Evolutionary conservation across 306 rosid genomes (phyloP), one percentile per base, ranked within the genome.

Genomic region (Cicer bijugum): DNA sequence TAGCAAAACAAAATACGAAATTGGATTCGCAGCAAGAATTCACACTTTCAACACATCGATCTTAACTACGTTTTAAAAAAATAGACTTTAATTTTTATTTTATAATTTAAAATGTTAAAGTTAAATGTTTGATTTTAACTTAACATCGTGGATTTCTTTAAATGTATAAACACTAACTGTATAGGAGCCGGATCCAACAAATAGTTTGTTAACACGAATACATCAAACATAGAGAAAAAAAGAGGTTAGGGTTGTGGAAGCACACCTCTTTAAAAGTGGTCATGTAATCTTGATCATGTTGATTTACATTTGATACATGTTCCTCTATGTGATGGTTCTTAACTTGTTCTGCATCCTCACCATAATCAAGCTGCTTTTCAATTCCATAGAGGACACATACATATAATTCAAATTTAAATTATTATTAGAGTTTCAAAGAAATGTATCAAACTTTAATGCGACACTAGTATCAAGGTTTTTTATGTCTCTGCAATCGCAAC

Each of bases 291-390:
- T 82, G 85, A 56, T 85, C 66, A 37, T 78, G 83, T 35, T 71
- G 76, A 82, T 48, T 82, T 67, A 38, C 82, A 63, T 80, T 80
- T 63, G 82, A 74, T 71, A 12, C 71, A 33, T 67, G 74, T 53
- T 75, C 82, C 48, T 81, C 68, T 46, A 35, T 75, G 53, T 61
- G 70, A 72, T 38, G 33, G 15, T 83, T 75, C 43, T 23, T 37
- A 44, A 75, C 83, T 65, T 66, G 71, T 76, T 79, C 79, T 12
- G 67, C 68, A 15, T 78, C 73, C 51, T 74, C 86, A 4, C 64
- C 83, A 84, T 85, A 77, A 51, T 78, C 39, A 53, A 83, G 89
- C 89, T 91, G 90, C 8, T 53, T 69, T 66, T 9, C 44, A 23
- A 28, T 3, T 4, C 12, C 28, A 51, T 8, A n/a, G 16, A 68